Evolutionary conservation across 768 basidiomycete species (phyloP).

Genomic region (Chlorophyllum brunneum): DNA sequence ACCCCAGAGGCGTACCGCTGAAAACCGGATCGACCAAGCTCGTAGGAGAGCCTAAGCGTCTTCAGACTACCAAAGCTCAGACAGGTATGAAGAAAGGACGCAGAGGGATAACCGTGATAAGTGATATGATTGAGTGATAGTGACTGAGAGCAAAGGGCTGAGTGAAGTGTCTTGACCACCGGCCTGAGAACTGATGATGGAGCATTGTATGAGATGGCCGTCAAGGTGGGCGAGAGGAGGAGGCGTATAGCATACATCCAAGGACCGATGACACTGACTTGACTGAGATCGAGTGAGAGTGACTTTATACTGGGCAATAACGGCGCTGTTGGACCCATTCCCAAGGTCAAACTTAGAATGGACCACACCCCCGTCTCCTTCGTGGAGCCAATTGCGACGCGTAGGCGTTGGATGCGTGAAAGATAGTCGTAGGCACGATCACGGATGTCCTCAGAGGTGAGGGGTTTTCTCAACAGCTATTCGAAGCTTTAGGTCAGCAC

Average conservation of each 20-base stretch:
- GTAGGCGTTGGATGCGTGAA: background rate
- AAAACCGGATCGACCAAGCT: background rate
- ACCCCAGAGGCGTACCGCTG: background rate
- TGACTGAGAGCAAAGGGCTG: background rate
- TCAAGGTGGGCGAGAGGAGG: background rate
- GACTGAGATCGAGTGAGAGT: background rate
- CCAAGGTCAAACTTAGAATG: background rate
- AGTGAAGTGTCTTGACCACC: background rate
- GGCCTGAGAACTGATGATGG: background rate
- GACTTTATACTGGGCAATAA: background rate
- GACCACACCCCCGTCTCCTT: conserved; percentile 2
- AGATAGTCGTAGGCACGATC: background rate
- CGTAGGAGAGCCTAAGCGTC: background rate
- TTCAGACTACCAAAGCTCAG: background rate
- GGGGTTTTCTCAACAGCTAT: background rate
- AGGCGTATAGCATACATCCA: background rate
- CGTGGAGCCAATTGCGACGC: background rate
- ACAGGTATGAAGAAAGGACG: background rate
- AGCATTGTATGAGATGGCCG: background rate
- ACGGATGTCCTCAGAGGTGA: background rate
- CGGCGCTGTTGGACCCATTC: background rate
- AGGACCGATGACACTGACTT: background rate
- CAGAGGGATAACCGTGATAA: background rate
- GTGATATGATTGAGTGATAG: background rate
- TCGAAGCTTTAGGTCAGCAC: background rate